Base-by-base conservation (phyloP, 176 grass and related monocot genomes). In the Elymus sibiricus region DNA sequence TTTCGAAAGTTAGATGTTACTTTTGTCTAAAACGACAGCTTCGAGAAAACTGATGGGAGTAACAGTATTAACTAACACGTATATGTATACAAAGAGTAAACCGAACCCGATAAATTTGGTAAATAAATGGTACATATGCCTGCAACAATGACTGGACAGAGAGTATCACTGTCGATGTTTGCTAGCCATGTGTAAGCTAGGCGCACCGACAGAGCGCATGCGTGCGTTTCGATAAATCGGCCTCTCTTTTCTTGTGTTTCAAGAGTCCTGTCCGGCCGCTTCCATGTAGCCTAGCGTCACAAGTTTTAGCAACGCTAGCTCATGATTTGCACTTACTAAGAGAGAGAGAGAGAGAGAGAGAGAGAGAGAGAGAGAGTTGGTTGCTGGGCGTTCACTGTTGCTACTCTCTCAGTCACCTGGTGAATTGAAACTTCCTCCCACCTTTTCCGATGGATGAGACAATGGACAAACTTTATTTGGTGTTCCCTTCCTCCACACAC, bases 301-400 rank as follows among this genome's bases (percentile, higher is more conserved):
- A 89, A 89, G 83, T 89, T 86, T 90, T 74, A 26, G 72, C 90
- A 79, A 86, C 44, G 26, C 72, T 29, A 79, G 32, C 39, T 62
- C 77, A 51, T 51, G 51, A 17, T 38, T 71, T 62, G 31, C 77
- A 79, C 37, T 79, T 74, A 74, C 39, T 42, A 32, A 38, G 3
- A 13, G 43, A 44, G 3, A 46, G 11, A 14, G 11, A 16, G 14
- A 49, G 46, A 73, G 42, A 74, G 7, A 47, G 13, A 43, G 42
- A 43, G 11, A 43, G 10, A 46, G 11, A 46, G 4, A 46, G 44
- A 73, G 42, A 75, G 25, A 75, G 25, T 19, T 49, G 72, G 25
- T 75, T 49, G 43, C 72, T 75, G 43, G 15, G 9, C 40, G 35
- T 31, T 69, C 76, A 83, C 79, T 67, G 12, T 34, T 34, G 16